phyloP scores from a whole-genome alignment of 495 filamentous ascomycete species.

The Neurospora sp. region DNA sequence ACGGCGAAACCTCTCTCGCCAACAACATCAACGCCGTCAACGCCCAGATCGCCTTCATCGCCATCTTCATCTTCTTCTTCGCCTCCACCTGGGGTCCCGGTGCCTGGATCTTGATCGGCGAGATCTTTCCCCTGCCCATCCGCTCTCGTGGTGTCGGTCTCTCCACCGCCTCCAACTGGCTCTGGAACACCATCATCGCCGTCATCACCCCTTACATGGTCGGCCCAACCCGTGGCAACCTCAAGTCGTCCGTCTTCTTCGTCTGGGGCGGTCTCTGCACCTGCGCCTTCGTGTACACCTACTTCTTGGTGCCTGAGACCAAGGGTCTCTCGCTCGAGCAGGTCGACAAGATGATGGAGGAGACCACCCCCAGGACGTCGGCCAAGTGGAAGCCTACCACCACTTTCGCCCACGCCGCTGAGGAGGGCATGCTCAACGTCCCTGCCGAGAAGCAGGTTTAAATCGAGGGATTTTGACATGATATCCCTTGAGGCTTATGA shows the following conservation, averaged over 20 bases:
- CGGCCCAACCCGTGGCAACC: slow-evolving; percentile 49
- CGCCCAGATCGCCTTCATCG: slow-evolving; percentile 61
- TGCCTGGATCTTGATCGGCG: slow-evolving; percentile 78
- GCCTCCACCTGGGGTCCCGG: slow-evolving; percentile 71
- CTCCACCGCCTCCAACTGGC: slow-evolving; percentile 80
- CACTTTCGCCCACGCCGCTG: slow-evolving; percentile 45
- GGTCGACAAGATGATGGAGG: slow-evolving; percentile 84
- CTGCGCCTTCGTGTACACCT: slow-evolving; percentile 56
- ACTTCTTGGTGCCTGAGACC: slow-evolving; percentile 76
- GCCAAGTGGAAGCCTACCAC: slow-evolving; percentile 58
- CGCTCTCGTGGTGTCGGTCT: slow-evolving; percentile 71
- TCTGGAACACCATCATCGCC: slow-evolving; percentile 70
- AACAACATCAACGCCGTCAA: slow-evolving; percentile 54
- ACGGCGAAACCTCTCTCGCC: slow-evolving; percentile 17
- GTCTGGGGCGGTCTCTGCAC: slow-evolving; percentile 66
- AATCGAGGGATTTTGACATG: not conserved
- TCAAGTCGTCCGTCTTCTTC: slow-evolving; percentile 69
- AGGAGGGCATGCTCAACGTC: slow-evolving; percentile 6
- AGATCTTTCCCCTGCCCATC: slow-evolving; percentile 80
- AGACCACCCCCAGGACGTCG: slow-evolving; percentile 61
- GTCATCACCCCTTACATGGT: slow-evolving; percentile 78
- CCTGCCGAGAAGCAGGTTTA: not conserved
- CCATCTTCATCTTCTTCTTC: slow-evolving; percentile 80
- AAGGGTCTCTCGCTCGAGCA: slow-evolving; percentile 84
- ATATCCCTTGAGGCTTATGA: not conserved